A percentile compares a stretch with the other conserved stretches of the same genome.
These are phyloP conservation scores for Boletus semigastroideus DNA, from an alignment of 1,284 basidiomycete genomes.

Conservation along the genomic window DNA sequence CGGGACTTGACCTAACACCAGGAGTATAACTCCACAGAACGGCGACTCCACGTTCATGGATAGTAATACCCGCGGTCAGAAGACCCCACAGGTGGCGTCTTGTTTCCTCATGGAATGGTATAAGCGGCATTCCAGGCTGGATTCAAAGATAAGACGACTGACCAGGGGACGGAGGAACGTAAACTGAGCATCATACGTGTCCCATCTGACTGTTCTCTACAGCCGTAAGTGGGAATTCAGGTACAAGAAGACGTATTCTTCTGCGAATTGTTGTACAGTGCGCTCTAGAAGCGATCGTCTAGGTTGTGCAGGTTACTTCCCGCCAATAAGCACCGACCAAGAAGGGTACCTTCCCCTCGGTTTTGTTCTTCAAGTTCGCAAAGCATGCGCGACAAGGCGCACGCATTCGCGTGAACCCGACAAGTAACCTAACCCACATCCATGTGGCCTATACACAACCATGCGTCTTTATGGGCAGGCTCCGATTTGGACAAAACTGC, in stretches of 20 bases:
- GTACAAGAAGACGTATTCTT: background rate
- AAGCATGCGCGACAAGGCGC: background rate
- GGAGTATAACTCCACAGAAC: background rate
- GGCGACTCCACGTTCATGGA: background rate
- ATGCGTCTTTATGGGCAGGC: no score
- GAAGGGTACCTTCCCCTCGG: no score
- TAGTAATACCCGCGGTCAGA: constrained; percentile 2
- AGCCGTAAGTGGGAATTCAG: constrained; percentile 1
- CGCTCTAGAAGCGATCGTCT: background rate
- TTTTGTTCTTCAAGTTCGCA: background rate
- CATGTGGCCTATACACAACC: no score
- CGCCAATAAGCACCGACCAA: background rate
- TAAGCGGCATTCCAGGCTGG: constrained; percentile 2
- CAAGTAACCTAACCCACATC: no score
- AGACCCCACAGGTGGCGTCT: background rate
- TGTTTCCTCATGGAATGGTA: constrained; percentile 2
- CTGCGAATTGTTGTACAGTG: background rate
- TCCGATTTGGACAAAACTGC: no score
- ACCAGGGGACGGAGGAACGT: background rate
- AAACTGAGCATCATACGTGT: background rate
- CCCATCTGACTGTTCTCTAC: background rate
- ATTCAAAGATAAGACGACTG: background rate
- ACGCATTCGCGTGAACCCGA: background rate
- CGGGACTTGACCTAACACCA: background rate
- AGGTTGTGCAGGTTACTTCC: background rate